Conservation (phyloP, 805 yeast species). For the Ogataea trehalophila region DNA sequence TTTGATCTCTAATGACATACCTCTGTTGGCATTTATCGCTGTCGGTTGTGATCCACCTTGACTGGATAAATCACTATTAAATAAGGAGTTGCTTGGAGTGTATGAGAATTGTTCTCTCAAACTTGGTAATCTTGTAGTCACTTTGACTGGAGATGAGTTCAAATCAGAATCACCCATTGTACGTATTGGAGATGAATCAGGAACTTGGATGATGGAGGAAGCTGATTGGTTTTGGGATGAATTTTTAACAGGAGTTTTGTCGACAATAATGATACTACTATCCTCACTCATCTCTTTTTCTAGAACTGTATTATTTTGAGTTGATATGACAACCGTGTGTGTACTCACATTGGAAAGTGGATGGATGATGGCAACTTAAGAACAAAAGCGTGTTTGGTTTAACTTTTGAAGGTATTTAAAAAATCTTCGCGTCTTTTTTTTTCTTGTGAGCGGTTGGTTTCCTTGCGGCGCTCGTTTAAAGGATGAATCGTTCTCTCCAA, state of each 20-base stretch:
- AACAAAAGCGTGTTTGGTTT: no score
- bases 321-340: no score
- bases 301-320: no score
- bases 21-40: conserved; percentile 1
- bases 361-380: no score
- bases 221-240: conserved; percentile 6
- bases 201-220: conserved; percentile 40
- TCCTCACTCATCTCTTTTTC: conserved; percentile 12
- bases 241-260: not conserved
- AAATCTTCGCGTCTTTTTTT: no score
- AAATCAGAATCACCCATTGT: conserved; percentile 7
- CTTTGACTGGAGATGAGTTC: conserved; percentile 21
- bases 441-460: no score
- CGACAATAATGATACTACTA: conserved; percentile 10
- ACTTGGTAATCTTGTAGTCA: conserved; percentile 25
- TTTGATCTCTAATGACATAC: conserved; percentile 20
- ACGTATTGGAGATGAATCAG: conserved; percentile 41
- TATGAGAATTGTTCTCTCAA: conserved; percentile 42
- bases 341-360: no score
- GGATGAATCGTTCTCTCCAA: no score
- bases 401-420: no score
- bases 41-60: not conserved
- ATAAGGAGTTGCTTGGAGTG: conserved; percentile 7
- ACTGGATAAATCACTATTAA: not conserved
- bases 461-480: no score